A percentile compares a stretch with the other conserved stretches of the same genome.
These are phyloP conservation scores for Kodamaea kakaduensis DNA, from an alignment of 805 yeast species.

Conservation along the genomic window DNA sequence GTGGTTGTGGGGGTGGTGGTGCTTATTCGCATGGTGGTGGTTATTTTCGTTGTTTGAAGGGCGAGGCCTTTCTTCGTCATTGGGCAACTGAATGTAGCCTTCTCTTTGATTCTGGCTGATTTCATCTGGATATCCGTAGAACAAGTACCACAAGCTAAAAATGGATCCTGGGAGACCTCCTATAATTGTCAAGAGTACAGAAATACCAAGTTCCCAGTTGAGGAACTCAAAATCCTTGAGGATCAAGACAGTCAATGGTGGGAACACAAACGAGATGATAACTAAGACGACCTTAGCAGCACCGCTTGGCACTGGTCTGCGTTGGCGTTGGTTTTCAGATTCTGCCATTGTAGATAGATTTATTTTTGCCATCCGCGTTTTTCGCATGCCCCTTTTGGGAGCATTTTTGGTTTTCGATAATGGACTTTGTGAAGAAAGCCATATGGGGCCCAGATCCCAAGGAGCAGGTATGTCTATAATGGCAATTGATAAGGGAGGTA, in stretches of 20 bases:
- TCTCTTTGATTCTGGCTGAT: conserved; percentile 8
- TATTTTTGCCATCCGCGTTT: conserved; percentile 1
- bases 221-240: conserved; percentile 25
- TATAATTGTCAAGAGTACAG: conserved; percentile 28
- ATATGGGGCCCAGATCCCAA: conserved; percentile 97
- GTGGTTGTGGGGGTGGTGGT: conserved; percentile 3
- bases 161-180: conserved; percentile 34
- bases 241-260: conserved; percentile 37
- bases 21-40: conserved; percentile 1
- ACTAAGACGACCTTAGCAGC: conserved; percentile 12
- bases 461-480: conserved; percentile 55
- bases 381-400: not conserved
- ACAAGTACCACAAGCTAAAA: conserved; percentile 24
- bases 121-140: conserved; percentile 8
- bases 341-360: not conserved
- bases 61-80: conserved; percentile 16
- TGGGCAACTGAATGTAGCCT: conserved; percentile 19
- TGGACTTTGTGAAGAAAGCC: conserved; percentile 83
- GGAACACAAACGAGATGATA: conserved; percentile 31
- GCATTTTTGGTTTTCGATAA: conserved; percentile 21
- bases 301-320: conserved; percentile 6
- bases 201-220: conserved; percentile 32
- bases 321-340: not conserved
- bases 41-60: not conserved
- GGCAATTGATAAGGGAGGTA: not conserved